Base-by-base conservation (phyloP, 2,329 filamentous ascomycete genomes). In the Sclerotinia subarctica region DNA sequence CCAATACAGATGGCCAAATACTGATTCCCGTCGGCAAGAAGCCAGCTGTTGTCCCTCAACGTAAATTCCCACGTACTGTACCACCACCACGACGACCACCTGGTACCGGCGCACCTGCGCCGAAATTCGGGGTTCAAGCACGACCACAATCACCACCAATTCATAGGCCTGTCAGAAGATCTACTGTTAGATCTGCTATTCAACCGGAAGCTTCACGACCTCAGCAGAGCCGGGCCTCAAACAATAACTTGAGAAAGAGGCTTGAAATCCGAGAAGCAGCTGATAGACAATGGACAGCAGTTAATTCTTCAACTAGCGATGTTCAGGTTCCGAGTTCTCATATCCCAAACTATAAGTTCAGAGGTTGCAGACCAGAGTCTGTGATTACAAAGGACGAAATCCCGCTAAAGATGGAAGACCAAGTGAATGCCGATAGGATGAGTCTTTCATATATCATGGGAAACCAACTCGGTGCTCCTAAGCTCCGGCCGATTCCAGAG, bases 1-100 rank as follows among this genome's bases (percentile, higher is more conserved):
- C 59, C 5, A 26, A 51, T 51, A 63, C 59, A 35, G 59, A 63
- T 51, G 46, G 59, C n/a, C 46, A 63, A 21, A 63, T 63, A 38
- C 29, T 63, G 11, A 26, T 38, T 5, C 59, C 59, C n/a, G 32
- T 26, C 32, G 21, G 46, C 5, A 38, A 38, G 15, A 63, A 63
- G 24, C 8, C 17, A 26, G 29, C 32, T 24, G 15, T 51, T 51
- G 13, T 13, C 7, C 29, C 29, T 49, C 29, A 62, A 13, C 13
- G 21, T 24, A 19, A 35, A 24, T 19, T 24, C 13, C 8, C 46
- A 24, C 13, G 58, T n/a, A 26, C 21, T 49, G 1, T 17, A 21
- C 46, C 21, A 10, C 46, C 46, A 24, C n/a, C 15, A 21, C 46
- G 46, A 38, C 15, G 35, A 58, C 35, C n/a, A 26, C 15, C 38